Percentiles rank a stretch among this genome's conserved stretches.
Conservation (phyloP, 1,284 basidiomycete species). For the Pulveroboletus sp. region DNA sequence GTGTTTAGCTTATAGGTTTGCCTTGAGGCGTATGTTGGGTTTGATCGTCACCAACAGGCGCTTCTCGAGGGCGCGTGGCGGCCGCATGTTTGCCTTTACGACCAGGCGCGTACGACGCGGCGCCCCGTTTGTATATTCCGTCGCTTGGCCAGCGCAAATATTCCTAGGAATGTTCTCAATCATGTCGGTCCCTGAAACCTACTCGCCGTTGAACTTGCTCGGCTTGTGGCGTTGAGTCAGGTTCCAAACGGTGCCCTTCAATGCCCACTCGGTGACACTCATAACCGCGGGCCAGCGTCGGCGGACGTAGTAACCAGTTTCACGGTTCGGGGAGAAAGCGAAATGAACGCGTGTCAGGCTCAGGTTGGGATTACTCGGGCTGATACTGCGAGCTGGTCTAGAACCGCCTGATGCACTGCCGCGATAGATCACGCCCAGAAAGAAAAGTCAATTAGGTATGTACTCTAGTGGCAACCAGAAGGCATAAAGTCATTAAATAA, state of each 20-base stretch:
- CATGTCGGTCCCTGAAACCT: not conserved
- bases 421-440: not conserved
- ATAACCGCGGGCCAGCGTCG: not conserved
- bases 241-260: not conserved
- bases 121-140: slow-evolving; percentile 6
- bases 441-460: not conserved
- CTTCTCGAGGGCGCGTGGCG: slow-evolving; percentile 30
- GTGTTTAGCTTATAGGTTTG: slow-evolving; percentile 14
- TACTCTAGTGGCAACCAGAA: slow-evolving; percentile 4
- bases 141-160: slow-evolving; percentile 22
- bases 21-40: slow-evolving; percentile 33
- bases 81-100: slow-evolving; percentile 33
- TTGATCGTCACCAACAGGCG: slow-evolving; percentile 21
- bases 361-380: not conserved
- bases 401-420: slow-evolving; percentile 7
- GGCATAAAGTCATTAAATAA: slow-evolving; percentile 21
- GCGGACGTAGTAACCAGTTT: too few relatives aligned
- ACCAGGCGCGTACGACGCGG: slow-evolving; percentile 12
- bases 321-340: slow-evolving; percentile 7
- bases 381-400: slow-evolving; percentile 14
- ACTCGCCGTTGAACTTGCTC: not conserved
- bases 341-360: slow-evolving; percentile 18
- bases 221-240: not conserved
- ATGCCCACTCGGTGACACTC: too few relatives aligned
- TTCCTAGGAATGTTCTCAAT: slow-evolving; percentile 2